Evolutionary conservation across 495 filamentous ascomycete species (phyloP).

Genomic region (Podospora sp.): DNA sequence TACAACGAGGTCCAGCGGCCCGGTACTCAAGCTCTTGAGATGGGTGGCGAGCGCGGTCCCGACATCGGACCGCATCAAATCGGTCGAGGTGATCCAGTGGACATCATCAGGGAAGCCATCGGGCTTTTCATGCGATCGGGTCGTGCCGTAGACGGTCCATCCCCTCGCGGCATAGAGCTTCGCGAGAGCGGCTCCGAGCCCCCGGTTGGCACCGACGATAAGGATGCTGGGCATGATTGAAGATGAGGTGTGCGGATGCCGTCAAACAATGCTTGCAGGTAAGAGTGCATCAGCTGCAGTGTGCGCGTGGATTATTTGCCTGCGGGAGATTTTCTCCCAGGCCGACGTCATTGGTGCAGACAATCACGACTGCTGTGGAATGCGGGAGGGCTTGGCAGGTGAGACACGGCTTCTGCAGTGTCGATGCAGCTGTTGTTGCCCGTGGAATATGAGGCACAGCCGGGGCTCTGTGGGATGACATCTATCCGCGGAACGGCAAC

Average conservation of each 20-base stretch:
- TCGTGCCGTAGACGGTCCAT: conserved; percentile 61
- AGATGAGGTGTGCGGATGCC: background rate
- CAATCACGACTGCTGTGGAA: conserved; percentile 4
- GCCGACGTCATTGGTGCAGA: conserved; percentile 1
- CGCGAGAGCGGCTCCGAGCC: conserved; percentile 64
- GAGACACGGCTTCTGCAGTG: too few species aligned
- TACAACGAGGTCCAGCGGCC: conserved; percentile 54
- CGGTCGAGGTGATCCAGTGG: conserved; percentile 42
- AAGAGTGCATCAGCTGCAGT: background rate
- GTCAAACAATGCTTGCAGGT: background rate
- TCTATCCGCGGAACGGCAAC: too few species aligned
- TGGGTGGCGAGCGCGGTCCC: conserved; percentile 48
- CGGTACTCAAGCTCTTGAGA: conserved; percentile 40
- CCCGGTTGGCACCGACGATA: conserved; percentile 68
- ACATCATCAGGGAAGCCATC: conserved; percentile 32
- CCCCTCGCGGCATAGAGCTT: conserved; percentile 58
- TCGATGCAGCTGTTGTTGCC: too few species aligned
- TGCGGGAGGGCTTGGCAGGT: conserved; percentile 3
- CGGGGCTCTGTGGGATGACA: too few species aligned
- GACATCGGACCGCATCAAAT: conserved; percentile 41
- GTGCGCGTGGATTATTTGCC: background rate
- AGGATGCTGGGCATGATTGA: conserved; percentile 43
- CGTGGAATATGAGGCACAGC: too few species aligned
- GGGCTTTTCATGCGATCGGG: conserved; percentile 47
- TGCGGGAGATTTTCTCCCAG: background rate